phyloP scores from a whole-genome alignment of 2,329 filamentous ascomycete species.

The Monosporascus sp. region DNA sequence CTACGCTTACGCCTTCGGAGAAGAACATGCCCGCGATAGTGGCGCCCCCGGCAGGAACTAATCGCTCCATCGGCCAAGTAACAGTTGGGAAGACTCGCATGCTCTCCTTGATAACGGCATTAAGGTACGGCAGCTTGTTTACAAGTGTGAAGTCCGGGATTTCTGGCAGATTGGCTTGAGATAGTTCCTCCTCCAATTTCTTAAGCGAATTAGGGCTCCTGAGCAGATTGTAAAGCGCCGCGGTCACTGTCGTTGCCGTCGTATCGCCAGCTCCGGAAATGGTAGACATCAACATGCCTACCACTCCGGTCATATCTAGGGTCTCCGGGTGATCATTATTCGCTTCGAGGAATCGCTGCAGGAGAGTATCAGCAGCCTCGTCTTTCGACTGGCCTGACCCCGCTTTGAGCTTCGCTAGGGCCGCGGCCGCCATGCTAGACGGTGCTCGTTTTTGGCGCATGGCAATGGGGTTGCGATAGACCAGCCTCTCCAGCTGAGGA shows the following conservation, averaged over 20 bases:
- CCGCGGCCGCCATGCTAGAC: constrained; percentile 14
- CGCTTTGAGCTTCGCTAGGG: constrained; percentile 9
- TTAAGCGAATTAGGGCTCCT: constrained; percentile 46
- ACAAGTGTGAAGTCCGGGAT: constrained; percentile 14
- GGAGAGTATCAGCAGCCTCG: constrained; percentile 8
- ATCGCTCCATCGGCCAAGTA: constrained; percentile 14
- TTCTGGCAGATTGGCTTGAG: constrained; percentile 7
- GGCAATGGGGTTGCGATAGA: constrained; percentile 17
- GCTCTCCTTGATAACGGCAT: constrained; percentile 15
- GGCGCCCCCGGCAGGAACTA: constrained; percentile 15
- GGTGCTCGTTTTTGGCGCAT: constrained; percentile 10
- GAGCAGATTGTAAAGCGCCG: constrained; percentile 31
- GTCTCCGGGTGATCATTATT: constrained; percentile 13
- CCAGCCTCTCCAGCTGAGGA: constrained; percentile 15
- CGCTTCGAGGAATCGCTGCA: constrained; percentile 16
- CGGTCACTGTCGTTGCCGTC: constrained; percentile 12
- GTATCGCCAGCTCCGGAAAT: constrained; percentile 21
- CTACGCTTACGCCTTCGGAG: constrained; percentile 17
- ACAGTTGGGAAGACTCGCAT: constrained; percentile 14
- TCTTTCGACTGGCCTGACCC: constrained; percentile 4
- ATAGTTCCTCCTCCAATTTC: constrained; percentile 15
- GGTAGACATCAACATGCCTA: constrained; percentile 19
- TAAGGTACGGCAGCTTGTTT: constrained; percentile 17
- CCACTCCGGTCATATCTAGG: constrained; percentile 12
- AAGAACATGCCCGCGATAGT: constrained; percentile 18